Base-by-base conservation (phyloP, 306 rosid species). In the Arachis hypogaea region DNA sequence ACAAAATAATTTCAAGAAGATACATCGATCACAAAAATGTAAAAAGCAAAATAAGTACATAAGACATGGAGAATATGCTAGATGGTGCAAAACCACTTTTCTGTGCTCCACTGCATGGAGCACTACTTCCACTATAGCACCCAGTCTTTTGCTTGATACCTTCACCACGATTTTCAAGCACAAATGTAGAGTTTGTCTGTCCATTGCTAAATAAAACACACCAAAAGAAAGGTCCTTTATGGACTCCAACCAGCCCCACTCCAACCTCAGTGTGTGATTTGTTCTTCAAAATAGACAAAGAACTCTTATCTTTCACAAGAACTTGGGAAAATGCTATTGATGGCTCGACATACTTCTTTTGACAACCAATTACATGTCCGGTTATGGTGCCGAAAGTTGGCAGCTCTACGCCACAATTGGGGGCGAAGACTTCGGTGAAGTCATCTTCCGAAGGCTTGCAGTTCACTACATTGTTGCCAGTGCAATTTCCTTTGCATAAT, bases 401-500 rank as follows among this genome's bases (percentile, higher is more conserved):
- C 12, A 94, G 88, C 89, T 94, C 98, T 0, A 94, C 90, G 0
- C 98, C 98, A 0, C 97, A 94, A 58, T 94, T 85, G 2, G 95
- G 98, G 42, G 97, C 96, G 45, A 94, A 94, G 6, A 94, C 84
- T 81, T 94, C 92, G 0, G 86, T 89, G 93, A 94, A 91, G 85
- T 94, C 88, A 8, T 91, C 96, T 52, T 88, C 96, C 0, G 97
- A 84, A 49, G 97, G 96, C 40, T 81, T 85, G 78, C 98, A 94
- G 63, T 86, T 66, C 41, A 89, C 82, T 7, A 85, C 81, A 62
- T 79, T 83, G 85, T 85, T 79, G 1, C 50, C 80, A 2, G 90
- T 78, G 89, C 96, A 94, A 83, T 91, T 91, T 18, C 87, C 80
- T 79, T 85, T 84, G 92, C 98, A 94, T 36, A 82, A 69, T 59